These are phyloP conservation scores for Colletotrichum navitas DNA, from an alignment of 2,329 filamentous ascomycete species.

Conservation along the genomic window DNA sequence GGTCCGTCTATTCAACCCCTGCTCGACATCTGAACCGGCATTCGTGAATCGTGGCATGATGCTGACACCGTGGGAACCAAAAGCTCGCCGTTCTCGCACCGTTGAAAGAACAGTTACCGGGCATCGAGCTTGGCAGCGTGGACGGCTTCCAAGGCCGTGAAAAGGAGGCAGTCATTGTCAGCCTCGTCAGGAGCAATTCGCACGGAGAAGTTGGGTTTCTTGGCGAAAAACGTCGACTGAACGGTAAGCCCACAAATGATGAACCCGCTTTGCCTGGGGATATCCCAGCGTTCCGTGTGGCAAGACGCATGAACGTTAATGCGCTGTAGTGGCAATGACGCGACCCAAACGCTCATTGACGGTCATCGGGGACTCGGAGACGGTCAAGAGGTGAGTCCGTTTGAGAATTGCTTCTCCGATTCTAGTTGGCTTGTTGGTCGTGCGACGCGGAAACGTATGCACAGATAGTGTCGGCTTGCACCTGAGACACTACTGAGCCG, in stretches of 20 bases:
- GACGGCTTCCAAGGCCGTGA: slow-evolving; percentile 98
- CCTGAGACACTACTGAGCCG: slow-evolving; percentile 36
- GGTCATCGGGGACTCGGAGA: slow-evolving; percentile 94
- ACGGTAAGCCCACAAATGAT: slow-evolving; percentile 71
- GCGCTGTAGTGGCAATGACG: slow-evolving; percentile 90
- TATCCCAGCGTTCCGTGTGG: slow-evolving; percentile 10
- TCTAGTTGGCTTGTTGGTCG: slow-evolving; percentile 17
- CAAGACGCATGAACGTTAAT: slow-evolving; percentile 47
- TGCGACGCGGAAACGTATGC: slow-evolving; percentile 33
- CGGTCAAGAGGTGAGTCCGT: slow-evolving; percentile 81
- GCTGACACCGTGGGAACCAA: slow-evolving; percentile 44
- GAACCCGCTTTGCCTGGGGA: slow-evolving; percentile 18
- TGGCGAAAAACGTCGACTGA: slow-evolving; percentile 89
- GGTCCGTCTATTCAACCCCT: slow-evolving; percentile 58
- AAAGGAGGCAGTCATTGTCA: slow-evolving; percentile 95
- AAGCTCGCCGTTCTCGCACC: slow-evolving; percentile 83
- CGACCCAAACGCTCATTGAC: slow-evolving; percentile 90
- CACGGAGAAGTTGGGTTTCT: slow-evolving; percentile 93
- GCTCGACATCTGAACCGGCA: not conserved
- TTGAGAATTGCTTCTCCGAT: slow-evolving; percentile 39
- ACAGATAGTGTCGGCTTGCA: slow-evolving; percentile 20
- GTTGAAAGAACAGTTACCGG: slow-evolving; percentile 84
- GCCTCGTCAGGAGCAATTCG: slow-evolving; percentile 91
- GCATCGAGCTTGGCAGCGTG: slow-evolving; percentile 94
- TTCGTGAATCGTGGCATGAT: slow-evolving; percentile 14